Percentiles rank a stretch among this genome's conserved stretches.
phyloP scores from a whole-genome alignment of 495 filamentous ascomycete species.

The Chaetomium tenue region DNA sequence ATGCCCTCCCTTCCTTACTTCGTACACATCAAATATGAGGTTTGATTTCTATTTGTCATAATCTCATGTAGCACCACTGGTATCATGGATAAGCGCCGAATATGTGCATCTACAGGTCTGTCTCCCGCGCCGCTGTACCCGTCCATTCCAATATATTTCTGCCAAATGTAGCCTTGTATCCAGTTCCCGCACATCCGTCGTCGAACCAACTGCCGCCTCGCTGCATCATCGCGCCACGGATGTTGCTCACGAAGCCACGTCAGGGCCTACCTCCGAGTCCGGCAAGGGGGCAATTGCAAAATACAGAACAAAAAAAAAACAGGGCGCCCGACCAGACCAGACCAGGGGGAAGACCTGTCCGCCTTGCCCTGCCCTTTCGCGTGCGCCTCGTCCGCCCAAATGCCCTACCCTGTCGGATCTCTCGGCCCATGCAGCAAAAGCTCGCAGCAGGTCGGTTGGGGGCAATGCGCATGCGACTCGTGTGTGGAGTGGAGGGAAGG shows the following conservation, averaged over 20 bases:
- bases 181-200: background rate
- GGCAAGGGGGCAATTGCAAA: too few relatives aligned
- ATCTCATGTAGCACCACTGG: background rate
- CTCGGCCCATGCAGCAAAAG: background rate
- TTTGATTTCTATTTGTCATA: slow-evolving; percentile 6
- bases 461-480: background rate
- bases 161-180: background rate
- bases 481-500: too few relatives aligned
- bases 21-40: too few relatives aligned
- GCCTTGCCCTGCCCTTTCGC: background rate
- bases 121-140: background rate
- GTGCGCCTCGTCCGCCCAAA: too few relatives aligned
- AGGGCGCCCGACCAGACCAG: background rate
- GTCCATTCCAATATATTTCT: background rate
- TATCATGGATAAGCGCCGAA: background rate
- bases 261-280: background rate
- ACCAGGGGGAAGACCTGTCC: background rate
- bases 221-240: background rate
- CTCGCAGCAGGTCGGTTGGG: background rate
- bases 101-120: background rate
- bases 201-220: background rate
- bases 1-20: too few relatives aligned
- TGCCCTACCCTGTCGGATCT: background rate
- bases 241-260: slow-evolving; percentile 5
- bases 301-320: too few relatives aligned